phyloP scores from a whole-genome alignment of 352 stramenopile genomes.

The Pythium oligandrum region DNA sequence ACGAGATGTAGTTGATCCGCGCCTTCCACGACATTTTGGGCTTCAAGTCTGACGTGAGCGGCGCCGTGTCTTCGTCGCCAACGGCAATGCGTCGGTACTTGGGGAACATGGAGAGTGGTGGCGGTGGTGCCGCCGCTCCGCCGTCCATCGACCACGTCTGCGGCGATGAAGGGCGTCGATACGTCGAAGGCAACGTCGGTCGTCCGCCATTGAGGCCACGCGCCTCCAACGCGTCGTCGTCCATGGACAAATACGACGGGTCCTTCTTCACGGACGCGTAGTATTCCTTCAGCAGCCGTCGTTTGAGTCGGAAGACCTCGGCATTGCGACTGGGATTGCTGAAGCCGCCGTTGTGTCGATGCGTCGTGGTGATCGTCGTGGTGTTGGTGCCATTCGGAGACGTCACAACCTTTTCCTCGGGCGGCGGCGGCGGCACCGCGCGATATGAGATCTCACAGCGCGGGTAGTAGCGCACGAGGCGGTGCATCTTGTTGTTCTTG shows the following conservation, averaged over 20 bases:
- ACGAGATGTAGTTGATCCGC: constrained; percentile 60
- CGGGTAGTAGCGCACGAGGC: constrained; percentile 58
- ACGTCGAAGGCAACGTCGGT: constrained; percentile 13
- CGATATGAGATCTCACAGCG: constrained; percentile 73
- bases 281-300: constrained; percentile 58
- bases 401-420: constrained; percentile 51
- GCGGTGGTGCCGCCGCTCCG: neutral
- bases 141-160: constrained; percentile 10
- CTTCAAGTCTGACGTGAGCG: constrained; percentile 36
- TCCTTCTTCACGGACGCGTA: constrained; percentile 19
- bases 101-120: constrained; percentile 20
- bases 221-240: constrained; percentile 2
- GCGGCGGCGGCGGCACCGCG: constrained; percentile 36
- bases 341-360: constrained; percentile 65
- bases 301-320: constrained; percentile 70
- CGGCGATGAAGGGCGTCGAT: constrained; percentile 13
- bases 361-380: constrained; percentile 33
- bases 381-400: constrained; percentile 50
- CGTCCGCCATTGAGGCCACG: neutral
- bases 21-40: constrained; percentile 45
- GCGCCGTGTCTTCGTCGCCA: constrained; percentile 34
- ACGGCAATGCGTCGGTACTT: constrained; percentile 45
- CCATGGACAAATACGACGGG: constrained; percentile 14
- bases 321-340: constrained; percentile 67
- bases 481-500: constrained; percentile 75